phyloP scores from a whole-genome alignment of 2,329 filamentous ascomycete species.

The Coleophoma crateriformis region DNA sequence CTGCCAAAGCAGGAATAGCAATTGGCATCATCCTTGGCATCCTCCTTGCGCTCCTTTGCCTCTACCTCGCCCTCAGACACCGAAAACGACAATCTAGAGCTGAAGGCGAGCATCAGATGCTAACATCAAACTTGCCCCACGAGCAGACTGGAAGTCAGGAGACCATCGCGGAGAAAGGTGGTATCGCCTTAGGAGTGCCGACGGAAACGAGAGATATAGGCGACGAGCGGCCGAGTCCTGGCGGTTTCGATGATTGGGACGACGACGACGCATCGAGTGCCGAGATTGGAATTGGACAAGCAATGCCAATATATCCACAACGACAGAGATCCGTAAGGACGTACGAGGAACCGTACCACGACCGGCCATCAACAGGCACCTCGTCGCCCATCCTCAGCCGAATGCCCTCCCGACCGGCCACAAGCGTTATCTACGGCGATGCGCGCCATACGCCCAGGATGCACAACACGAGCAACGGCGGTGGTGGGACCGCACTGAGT shows the following conservation, averaged over 20 bases:
- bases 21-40: slow-evolving; percentile 21
- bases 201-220: background rate
- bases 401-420: background rate
- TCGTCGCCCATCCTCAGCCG: no score
- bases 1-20: slow-evolving; percentile 23
- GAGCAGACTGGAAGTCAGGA: slow-evolving; percentile 15
- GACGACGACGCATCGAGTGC: no score
- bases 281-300: background rate
- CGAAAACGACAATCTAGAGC: slow-evolving; percentile 18
- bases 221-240: background rate
- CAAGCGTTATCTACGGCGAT: background rate
- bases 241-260: no score
- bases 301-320: background rate
- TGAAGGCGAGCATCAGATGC: slow-evolving; percentile 5
- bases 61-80: slow-evolving; percentile 38
- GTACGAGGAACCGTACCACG: background rate
- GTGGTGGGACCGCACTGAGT: no score
- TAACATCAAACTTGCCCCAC: slow-evolving; percentile 10
- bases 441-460: slow-evolving; percentile 5
- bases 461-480: slow-evolving; percentile 14
- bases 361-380: background rate
- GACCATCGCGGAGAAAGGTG: background rate
- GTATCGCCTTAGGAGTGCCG: background rate
- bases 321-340: background rate
- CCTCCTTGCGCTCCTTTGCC: slow-evolving; percentile 33